Base-by-base conservation (phyloP, 2,329 filamentous ascomycete genomes). In the Alternaria sp. region DNA sequence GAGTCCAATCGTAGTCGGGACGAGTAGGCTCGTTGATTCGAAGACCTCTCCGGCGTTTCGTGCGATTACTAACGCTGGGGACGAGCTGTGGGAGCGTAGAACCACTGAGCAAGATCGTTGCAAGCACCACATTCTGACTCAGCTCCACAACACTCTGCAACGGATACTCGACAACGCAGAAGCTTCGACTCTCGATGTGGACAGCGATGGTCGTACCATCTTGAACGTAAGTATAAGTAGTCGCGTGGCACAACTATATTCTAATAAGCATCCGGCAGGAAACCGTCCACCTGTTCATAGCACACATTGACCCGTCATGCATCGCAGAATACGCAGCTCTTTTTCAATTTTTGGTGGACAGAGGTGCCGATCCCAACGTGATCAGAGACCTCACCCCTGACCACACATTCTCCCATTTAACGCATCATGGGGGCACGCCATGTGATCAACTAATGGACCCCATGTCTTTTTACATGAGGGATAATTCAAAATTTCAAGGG, bases 361-460 rank as follows among this genome's bases (percentile, higher is more conserved):
- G 1, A 0, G 23, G 45, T 3, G 45, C 45, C 5, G 45, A 47
- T 12, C 45, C 45, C 5, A 47, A 47, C 5, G 9, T 17, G 5
- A n/a, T 47, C 2, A 47, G 9, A 21, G 19, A 15, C 3, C 5
- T 5, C 12, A 13, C 2, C 0, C 28, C 28, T 0, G 12, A 12
- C 3, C 2, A 4, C 0, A 32, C 12, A 7, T 32, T 32, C 30
- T 1, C 0, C 0, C 1, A 0, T 8, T 8, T 8, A 1, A 36
- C 6, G 6, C 30, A 36, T 4, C 6, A 36, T 36, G 30, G 30
- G 6, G 45, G 45, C 9, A 47, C 45, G 7, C 12, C 15, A 17
- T 47, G 45, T 6, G 23, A 47, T 8, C 21, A 26, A 5, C 45
- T 47, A 3, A n/a, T 15, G 25, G 6, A 26, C 7, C 13, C 23